phyloP scores from a whole-genome alignment of 73 alveolate species.

The Urostyla sp. region DNA sequence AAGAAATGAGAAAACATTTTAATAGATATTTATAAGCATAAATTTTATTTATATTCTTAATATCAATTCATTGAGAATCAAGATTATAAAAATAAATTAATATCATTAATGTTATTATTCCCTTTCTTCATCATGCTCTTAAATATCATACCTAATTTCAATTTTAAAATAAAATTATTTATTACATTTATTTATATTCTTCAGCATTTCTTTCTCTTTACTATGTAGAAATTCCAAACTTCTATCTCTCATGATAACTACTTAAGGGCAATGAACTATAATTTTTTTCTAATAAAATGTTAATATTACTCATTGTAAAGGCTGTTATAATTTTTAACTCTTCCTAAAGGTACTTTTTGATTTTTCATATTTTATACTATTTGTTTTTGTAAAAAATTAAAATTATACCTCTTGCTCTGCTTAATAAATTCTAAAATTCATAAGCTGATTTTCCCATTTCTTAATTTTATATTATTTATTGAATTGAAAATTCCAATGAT shows the following conservation, averaged over 20 bases:
- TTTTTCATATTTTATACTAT: conserved; percentile 42
- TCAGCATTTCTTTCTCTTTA: too few relatives aligned
- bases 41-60: too few relatives aligned
- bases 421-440: conserved; percentile 17
- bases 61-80: too few relatives aligned
- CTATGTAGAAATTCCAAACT: too few relatives aligned
- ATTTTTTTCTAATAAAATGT: neutral
- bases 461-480: conserved; percentile 16
- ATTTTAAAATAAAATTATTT: too few relatives aligned
- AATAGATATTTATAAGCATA: too few relatives aligned
- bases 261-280: conserved; percentile 24
- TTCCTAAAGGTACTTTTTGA: neutral
- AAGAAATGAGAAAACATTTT: too few relatives aligned
- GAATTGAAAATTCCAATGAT: conserved; percentile 29
- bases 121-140: too few relatives aligned
- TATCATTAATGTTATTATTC: too few relatives aligned
- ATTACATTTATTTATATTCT: too few relatives aligned
- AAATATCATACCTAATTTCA: too few relatives aligned
- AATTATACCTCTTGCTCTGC: conserved; percentile 23
- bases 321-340: conserved; percentile 9
- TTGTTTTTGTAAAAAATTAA: neutral
- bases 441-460: conserved; percentile 24
- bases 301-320: conserved; percentile 39
- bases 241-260: conserved; percentile 10
- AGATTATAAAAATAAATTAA: too few relatives aligned